Evolutionary conservation across 768 basidiomycete genomes (phyloP), one percentile per base, ranked within the genome.

Genomic region (Leccinellum albellum): DNA sequence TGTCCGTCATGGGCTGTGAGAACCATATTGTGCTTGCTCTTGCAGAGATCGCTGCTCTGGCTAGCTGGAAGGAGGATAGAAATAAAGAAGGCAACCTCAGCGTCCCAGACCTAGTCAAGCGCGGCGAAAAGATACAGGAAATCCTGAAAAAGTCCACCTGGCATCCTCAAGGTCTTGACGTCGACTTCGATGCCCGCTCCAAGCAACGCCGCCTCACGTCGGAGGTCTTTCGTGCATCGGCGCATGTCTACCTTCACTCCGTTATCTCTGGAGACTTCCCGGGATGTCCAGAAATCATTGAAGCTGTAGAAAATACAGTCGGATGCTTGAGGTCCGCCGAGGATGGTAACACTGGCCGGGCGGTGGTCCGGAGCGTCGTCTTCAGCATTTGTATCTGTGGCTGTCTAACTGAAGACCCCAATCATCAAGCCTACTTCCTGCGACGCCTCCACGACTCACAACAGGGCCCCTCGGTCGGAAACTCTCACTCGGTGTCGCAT

Each of bases 1-100:
- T 90, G 73, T 77, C 79, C 45, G 80, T 89, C 6, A 93, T 94
- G 89, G 91, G 91, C 20, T 91, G 91, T 76, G 86, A 88, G 64
- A 90, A 91, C 72, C 74, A 77, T 58, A 83, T 89, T 53, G 83
- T 93, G 49, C 86, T 88, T 78, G 89, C 88, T 26, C 77, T 93
- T 45, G 88, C 91, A 4, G 84, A 91, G 74, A 87, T 82, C 35
- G 82, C 86, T 12, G 74, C 72, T 20, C 79, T 94, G 15, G 79
- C 86, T 42, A 64, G 59, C 52, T 93, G 88, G 89, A 91, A 91
- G 73, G 74, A 75, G 20, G 53, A 51, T 0, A 73, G 82, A 53
- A 54, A 56, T 58, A 56, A 31, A 0, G 61, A 57, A 4, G 82
- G 84, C 40, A 67, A 68, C 46, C 80, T 91, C 21, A 86, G 83